Base-by-base conservation (phyloP, 129 eudicot genomes). In the Arctium minus region DNA sequence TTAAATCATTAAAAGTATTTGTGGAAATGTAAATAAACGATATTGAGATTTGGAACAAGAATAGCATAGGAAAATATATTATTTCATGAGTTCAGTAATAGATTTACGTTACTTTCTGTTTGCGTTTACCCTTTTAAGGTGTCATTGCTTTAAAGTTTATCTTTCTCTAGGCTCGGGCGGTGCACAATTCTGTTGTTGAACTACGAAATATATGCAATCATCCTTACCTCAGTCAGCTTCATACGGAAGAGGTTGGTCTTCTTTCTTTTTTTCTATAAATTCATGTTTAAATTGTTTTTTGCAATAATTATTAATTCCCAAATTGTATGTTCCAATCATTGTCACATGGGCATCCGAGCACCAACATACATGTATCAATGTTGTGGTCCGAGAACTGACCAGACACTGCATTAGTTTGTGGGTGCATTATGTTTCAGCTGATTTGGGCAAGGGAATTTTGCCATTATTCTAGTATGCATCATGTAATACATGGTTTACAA, bases 171-270 rank as follows among this genome's bases (percentile, higher is more conserved):
- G 89, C 88, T 86, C 89, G 94, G 29, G 70, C 98, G 12, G 97
- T 96, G 84, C 99, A 96, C 87, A 96, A 96, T 86, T 87, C 98
- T 29, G 99, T 96, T 46, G 94, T 96, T 94, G 97, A 96, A 85
- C 93, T 96, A 38, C 94, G 99, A 53, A 96, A 96, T 83, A 96
- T 96, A 75, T 96, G 99, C 88, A 96, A 96, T 87, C 99, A 96
- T 86, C 99, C 99, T 74, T 96, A 96, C 88, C 93, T 96, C 81
- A 93, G 99, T 88, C 99, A 96, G 79, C 97, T 96, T 86, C 99
- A 96, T 86, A 89, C 87, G 33, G 99, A 96, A 70, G 95, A 96
- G 97, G 99, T 90, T 74, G 85, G 73, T 85, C 74, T 80, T 81
- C 65, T 81, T 62, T 75, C 73, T 78, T 42, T 69, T 46, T 31